A percentile compares a stretch with the other conserved stretches of the same genome.
Conservation (phyloP, 768 basidiomycete species). For the Crepidotus variabilis region DNA sequence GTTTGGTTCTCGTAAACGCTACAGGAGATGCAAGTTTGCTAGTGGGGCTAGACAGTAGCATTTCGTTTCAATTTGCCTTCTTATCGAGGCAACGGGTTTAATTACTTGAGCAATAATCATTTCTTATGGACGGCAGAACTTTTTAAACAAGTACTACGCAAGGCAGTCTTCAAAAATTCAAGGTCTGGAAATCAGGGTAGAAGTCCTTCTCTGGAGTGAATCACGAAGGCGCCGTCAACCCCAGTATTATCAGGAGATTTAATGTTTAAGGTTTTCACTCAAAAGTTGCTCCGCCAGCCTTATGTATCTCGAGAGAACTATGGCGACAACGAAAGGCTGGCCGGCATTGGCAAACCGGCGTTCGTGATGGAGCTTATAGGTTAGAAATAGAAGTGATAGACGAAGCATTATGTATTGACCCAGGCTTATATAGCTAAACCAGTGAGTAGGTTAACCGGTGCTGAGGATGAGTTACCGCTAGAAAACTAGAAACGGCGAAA, state of each 20-base stretch:
- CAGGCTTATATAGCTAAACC: too few species aligned
- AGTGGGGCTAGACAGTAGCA: too few species aligned
- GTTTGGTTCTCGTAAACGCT: too few species aligned
- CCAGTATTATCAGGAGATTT: constrained; percentile 43
- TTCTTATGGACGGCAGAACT: neutral
- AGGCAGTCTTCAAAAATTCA: neutral
- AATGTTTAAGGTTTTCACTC: constrained; percentile 67
- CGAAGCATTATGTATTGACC: too few species aligned
- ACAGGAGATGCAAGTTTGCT: too few species aligned
- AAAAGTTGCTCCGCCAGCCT: constrained; percentile 53
- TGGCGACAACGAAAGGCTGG: constrained; percentile 55
- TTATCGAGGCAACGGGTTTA: neutral
- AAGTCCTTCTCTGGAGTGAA: constrained; percentile 10
- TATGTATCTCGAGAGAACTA: constrained; percentile 31
- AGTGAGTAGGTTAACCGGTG: too few species aligned
- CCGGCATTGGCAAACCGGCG: constrained; percentile 44
- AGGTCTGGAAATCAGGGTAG: constrained; percentile 1
- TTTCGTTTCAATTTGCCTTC: too few species aligned
- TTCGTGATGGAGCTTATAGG: constrained; percentile 43
- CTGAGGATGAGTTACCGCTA: too few species aligned
- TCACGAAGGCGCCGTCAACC: constrained; percentile 29
- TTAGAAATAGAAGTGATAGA: too few species aligned
- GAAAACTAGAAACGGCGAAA: too few species aligned
- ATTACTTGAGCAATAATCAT: neutral
- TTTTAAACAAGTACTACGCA: neutral